Evolutionary conservation across 2,329 filamentous ascomycete species (phyloP), one percentile per base, ranked within the genome.

Genomic region (Chaetothyriales sp.): DNA sequence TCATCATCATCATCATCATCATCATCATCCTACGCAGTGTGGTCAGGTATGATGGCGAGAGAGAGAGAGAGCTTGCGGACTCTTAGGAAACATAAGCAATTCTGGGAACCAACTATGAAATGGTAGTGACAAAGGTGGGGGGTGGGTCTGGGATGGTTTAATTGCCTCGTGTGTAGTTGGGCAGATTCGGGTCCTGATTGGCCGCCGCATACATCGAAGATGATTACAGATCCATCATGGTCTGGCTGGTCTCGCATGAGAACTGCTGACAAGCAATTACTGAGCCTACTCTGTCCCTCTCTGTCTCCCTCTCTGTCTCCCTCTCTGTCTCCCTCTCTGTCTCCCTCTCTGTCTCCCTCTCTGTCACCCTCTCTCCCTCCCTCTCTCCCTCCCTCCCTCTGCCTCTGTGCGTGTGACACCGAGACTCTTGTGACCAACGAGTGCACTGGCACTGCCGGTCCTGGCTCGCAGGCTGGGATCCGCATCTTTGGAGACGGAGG

Each of bases 231-330:
- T 13, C 29, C 15, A 15, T 15, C 2, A 5, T 33, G 29, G 6
- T 6, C 3, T 25, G 22, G 3, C 22, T 25, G 22, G 22, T 3
- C 22, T 25, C 6, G 22, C 22, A 25, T 25, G 64, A 68, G 45
- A 67, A 65, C 25, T 53, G 56, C 22, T 57, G 52, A 59, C 48
- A 25, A 20, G 45, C 25, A 29, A 33, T 22, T n/a, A 8, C 28
- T n/a, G 19, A 44, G 15, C 43, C 33, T 44, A 44, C 18, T 46
- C 33, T 44, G 28, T 43, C 43, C 10, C 49, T 13, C 43, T 15
- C 6, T 29, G 44, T 4, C 22, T 6, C 22, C 22, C 22, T 25
- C 3, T 25, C 22, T 25, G 3, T 25, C 22, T 25, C 22, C 22
- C 22, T 25, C n/a, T n/a, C 25, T 49, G 5, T 33, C n/a, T 33